Evolutionary conservation across 306 rosid species (phyloP).

Genomic region (Myrica gale): DNA sequence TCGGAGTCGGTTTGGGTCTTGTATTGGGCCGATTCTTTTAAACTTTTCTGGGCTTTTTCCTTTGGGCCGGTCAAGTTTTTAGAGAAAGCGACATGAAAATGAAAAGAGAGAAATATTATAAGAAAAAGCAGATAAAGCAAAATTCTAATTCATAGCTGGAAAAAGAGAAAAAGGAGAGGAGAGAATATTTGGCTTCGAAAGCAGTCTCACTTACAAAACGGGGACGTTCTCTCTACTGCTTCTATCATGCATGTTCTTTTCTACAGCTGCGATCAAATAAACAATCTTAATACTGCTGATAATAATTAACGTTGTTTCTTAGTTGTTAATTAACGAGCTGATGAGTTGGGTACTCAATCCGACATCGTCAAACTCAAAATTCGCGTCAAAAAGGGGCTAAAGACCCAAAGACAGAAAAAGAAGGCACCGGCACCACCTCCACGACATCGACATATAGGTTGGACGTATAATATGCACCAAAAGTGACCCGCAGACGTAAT

Average conservation of each 20-base stretch:
- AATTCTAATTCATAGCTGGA: not conserved
- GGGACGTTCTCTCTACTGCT: no score
- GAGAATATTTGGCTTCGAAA: no score
- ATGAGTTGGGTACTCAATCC: not conserved
- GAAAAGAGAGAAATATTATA: not conserved
- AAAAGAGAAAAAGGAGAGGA: no score
- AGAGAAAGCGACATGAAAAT: not conserved
- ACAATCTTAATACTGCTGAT: no score
- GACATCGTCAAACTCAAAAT: not conserved
- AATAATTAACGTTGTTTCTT: no score
- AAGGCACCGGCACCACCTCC: slow-evolving; percentile 10
- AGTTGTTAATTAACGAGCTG: not conserved
- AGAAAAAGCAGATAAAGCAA: not conserved
- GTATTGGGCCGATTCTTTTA: no score
- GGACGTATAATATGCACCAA: not conserved
- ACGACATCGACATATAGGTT: slow-evolving; percentile 18
- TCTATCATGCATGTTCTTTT: no score
- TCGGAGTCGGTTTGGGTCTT: no score
- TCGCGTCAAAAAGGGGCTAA: not conserved
- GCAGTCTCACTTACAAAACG: no score
- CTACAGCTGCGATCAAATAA: no score
- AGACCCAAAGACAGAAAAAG: not conserved
- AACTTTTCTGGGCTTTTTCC: no score
- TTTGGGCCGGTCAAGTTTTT: no score
- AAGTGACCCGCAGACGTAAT: not conserved